Percentiles rank a stretch among this genome's conserved stretches.
These are phyloP conservation scores for Oryza glumipatula DNA, from an alignment of 176 grass and related monocot species.

Conservation along the genomic window DNA sequence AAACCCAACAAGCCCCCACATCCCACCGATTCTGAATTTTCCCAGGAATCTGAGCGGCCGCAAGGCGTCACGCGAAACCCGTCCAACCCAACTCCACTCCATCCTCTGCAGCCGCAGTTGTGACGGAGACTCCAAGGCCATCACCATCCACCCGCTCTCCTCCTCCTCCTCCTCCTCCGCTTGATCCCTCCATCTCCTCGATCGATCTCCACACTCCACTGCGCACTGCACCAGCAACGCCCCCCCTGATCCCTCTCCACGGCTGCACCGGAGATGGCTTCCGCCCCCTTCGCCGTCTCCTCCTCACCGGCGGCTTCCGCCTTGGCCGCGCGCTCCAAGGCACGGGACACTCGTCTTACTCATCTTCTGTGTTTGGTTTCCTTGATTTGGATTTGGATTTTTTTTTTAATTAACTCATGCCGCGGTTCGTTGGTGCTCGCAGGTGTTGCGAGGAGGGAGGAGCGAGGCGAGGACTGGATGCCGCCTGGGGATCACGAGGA, in stretches of 20 bases:
- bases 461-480: slow-evolving; percentile 1
- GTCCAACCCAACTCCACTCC: background rate
- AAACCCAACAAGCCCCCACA: too few species aligned
- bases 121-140: too few species aligned
- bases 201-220: background rate
- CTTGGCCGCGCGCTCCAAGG: slow-evolving; percentile 44
- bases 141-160: slow-evolving; percentile 37
- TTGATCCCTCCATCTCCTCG: background rate
- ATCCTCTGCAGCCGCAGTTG: too few species aligned
- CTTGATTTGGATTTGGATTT: background rate
- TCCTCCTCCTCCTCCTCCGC: background rate
- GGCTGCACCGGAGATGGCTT: slow-evolving; percentile 32
- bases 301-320: slow-evolving; percentile 41
- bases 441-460: slow-evolving; percentile 36
- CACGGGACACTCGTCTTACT: background rate
- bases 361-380: background rate
- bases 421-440: background rate
- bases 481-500: slow-evolving; percentile 48
- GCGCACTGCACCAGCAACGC: background rate
- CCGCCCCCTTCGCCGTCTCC: slow-evolving; percentile 31
- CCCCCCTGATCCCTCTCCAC: background rate
- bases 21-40: too few species aligned
- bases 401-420: too few species aligned
- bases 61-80: background rate
- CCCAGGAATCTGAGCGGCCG: too few species aligned